These are phyloP conservation scores for Globisporangium recalcitrans DNA, from an alignment of 352 stramenopile species.

Conservation along the genomic window DNA sequence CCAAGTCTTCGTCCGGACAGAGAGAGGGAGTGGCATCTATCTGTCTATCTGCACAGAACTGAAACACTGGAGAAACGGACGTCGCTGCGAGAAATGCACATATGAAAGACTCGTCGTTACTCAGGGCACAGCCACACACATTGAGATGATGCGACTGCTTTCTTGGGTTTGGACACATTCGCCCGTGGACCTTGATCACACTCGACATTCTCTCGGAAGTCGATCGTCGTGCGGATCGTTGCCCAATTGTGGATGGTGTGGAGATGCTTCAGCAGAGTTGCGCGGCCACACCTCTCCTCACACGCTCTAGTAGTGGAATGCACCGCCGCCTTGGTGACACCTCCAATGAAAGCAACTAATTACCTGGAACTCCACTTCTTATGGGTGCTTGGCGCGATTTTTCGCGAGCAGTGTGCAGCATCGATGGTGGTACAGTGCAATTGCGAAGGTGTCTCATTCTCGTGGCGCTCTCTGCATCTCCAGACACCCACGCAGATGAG, in stretches of 20 bases:
- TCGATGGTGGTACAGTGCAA: too few relatives aligned
- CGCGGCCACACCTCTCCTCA: neutral
- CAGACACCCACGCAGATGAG: neutral
- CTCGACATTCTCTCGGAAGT: neutral
- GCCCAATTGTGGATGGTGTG: neutral
- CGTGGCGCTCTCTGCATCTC: too few relatives aligned
- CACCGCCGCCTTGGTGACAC: neutral
- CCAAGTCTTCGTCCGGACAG: too few relatives aligned
- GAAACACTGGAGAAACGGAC: neutral
- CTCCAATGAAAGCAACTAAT: neutral
- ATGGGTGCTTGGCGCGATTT: too few relatives aligned
- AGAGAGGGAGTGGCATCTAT: too few relatives aligned
- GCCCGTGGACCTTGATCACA: neutral
- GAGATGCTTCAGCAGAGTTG: neutral
- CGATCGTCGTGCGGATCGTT: neutral
- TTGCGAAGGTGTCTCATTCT: too few relatives aligned
- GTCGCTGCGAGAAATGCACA: neutral
- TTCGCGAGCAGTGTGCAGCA: too few relatives aligned
- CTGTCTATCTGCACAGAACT: too few relatives aligned
- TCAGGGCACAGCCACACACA: too few relatives aligned
- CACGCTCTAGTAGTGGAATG: neutral
- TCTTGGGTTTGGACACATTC: neutral
- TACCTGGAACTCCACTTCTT: neutral
- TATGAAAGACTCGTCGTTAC: too few relatives aligned
- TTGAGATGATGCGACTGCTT: neutral